A percentile compares a stretch with the other conserved stretches of the same genome.
phyloP scores from a whole-genome alignment of 768 basidiomycete species.

The Ramaria sp. region DNA sequence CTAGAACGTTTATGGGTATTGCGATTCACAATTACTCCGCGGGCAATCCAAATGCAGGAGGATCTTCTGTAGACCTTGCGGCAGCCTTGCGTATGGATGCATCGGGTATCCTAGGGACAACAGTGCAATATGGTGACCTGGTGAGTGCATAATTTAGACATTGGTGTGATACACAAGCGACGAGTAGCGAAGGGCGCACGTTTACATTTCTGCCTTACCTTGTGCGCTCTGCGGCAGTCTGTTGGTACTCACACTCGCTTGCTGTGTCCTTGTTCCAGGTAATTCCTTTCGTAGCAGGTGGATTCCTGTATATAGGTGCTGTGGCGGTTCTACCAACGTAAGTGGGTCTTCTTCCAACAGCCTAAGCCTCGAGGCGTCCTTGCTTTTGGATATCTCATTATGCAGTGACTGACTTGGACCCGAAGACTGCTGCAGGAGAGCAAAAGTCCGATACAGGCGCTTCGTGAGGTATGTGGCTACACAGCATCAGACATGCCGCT shows the following conservation, averaged over 20 bases:
- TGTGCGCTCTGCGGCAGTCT: too few relatives aligned
- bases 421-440: constrained; percentile 74
- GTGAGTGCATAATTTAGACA: constrained; percentile 31
- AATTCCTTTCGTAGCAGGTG: constrained; percentile 83
- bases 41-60: constrained; percentile 21
- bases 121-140: constrained; percentile 66
- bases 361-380: background rate
- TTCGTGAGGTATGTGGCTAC: constrained; percentile 62
- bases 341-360: constrained; percentile 21
- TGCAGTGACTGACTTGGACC: constrained; percentile 1
- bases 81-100: constrained; percentile 70
- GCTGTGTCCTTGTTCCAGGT: constrained; percentile 36
- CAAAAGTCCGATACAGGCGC: constrained; percentile 78
- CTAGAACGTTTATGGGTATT: constrained; percentile 80
- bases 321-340: constrained; percentile 88
- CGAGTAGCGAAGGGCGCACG: background rate
- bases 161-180: too few relatives aligned
- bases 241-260: background rate
- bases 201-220: background rate
- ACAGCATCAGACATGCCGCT: too few relatives aligned
- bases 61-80: constrained; percentile 48
- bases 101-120: constrained; percentile 74
- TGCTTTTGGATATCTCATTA: background rate
- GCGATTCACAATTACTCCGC: constrained; percentile 68
- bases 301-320: constrained; percentile 88